A percentile compares a stretch with the other conserved stretches of the same genome.
These are phyloP conservation scores for Petasospora fabianii DNA, from an alignment of 1,139 yeast species.

Conservation along the genomic window DNA sequence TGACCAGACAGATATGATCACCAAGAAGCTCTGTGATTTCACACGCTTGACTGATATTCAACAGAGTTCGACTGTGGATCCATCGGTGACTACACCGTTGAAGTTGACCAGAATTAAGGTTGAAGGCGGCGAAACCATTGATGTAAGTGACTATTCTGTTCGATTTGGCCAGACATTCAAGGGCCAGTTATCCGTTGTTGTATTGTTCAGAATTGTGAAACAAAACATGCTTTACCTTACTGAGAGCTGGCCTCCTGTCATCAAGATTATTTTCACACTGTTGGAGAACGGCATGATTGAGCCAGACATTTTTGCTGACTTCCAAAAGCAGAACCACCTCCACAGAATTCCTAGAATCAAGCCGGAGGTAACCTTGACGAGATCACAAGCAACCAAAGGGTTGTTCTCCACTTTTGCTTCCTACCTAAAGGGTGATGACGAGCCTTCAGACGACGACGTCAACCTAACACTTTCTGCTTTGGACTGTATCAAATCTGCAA, in stretches of 20 bases:
- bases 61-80: conserved; percentile 1
- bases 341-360: conserved; percentile 55
- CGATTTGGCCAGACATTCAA: conserved; percentile 87
- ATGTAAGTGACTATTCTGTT: conserved; percentile 78
- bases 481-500: conserved; percentile 59
- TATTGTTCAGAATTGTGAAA: conserved; percentile 72
- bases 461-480: conserved; percentile 79
- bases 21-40: conserved; percentile 58
- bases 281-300: conserved; percentile 70
- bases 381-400: conserved; percentile 64
- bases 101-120: conserved; percentile 25
- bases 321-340: conserved; percentile 53
- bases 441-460: conserved; percentile 89
- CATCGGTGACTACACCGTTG: conserved; percentile 13
- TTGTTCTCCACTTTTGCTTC: conserved; percentile 87
- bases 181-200: conserved; percentile 86
- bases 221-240: conserved; percentile 41
- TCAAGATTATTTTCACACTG: conserved; percentile 59
- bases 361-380: conserved; percentile 62
- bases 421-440: conserved; percentile 89
- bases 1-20: conserved; percentile 59
- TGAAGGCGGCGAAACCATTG: conserved; percentile 44
- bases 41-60: conserved; percentile 47
- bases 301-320: conserved; percentile 62
- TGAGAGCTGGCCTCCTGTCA: conserved; percentile 54